Evolutionary conservation across 2,329 filamentous ascomycete species (phyloP), one percentile per base, ranked within the genome.

Genomic region (Rhynchosporium graminicola): DNA sequence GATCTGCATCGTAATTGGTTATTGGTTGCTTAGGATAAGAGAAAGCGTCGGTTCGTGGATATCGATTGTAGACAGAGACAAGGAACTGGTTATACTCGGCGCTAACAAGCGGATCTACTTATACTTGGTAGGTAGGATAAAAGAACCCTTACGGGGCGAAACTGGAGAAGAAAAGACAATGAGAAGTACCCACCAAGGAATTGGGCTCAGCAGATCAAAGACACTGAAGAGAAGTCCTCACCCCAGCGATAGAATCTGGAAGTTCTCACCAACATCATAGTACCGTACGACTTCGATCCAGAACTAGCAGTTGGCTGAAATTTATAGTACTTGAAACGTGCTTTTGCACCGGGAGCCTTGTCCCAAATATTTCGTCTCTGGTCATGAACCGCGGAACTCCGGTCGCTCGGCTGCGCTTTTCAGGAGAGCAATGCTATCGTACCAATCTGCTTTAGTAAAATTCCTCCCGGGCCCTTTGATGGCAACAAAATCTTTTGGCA

Each of bases 331-430:
- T 8, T 28, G 3, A 3, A 26, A 7, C 28, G 2, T 20, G 33
- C 55, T 36, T 26, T 38, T 28, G 42, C 43, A 47, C 42, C 38
- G 29, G 47, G 47, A 3, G 55, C 55, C 15, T 47, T n/a, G 2
- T 57, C 55, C 55, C 55, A 57, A 28, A 57, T 38, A 10, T 43
- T 42, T 48, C 55, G 8, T 57, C 55, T 57, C 28, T 57, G 40
- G 6, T 57, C 55, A 31, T 57, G 55, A 3, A 46, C 7, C 12
- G 29, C 28, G 3, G 40, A n/a, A 38, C 29, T 36, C 28, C 55
- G 12, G 3, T 47, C 26, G 15, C 47, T 57, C 20, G 42, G 55
- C 42, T 5, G 47, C n/a, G 15, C 55, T 57, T 36, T 57, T 31
- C 15, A 57, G 45, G 1, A 43, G 55, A 26, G 28, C 10, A 15